Conservation (phyloP, 2,329 filamentous ascomycete species). For the Exophiala aquamarina region DNA sequence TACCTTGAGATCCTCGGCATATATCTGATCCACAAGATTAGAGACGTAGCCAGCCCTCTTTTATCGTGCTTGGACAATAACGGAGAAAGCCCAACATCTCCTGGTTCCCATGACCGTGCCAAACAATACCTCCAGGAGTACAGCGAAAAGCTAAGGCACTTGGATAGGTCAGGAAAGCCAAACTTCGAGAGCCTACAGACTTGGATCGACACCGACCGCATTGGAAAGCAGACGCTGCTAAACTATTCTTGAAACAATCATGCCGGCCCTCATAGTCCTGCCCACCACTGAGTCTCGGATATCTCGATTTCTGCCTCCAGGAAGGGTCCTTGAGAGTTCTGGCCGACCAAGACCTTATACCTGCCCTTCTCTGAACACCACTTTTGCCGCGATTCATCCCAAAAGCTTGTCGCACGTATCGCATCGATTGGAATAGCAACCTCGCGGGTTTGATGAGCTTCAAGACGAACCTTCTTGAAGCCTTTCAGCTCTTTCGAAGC, state of each 20-base stretch:
- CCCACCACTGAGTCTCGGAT: background rate
- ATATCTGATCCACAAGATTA: conserved; percentile 38
- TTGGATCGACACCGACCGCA: background rate
- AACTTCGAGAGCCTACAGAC: background rate
- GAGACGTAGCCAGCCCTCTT: conserved; percentile 37
- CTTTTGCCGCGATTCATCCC: background rate
- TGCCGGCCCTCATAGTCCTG: background rate
- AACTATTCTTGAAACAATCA: background rate
- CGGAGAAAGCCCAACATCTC: background rate
- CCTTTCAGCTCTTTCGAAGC: conserved; percentile 46
- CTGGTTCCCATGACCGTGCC: background rate
- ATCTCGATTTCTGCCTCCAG: background rate
- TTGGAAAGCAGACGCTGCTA: background rate
- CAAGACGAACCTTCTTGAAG: conserved; percentile 43
- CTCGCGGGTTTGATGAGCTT: background rate
- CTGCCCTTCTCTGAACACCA: conserved; percentile 1
- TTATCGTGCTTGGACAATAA: conserved; percentile 36
- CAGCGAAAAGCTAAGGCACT: background rate
- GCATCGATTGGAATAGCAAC: background rate
- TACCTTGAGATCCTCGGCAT: conserved; percentile 38
- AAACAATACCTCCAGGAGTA: conserved; percentile 3
- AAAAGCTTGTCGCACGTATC: background rate
- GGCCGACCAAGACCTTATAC: background rate
- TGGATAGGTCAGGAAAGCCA: background rate
- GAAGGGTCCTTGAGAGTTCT: background rate